Percentiles rank a stretch among this genome's conserved stretches.
Conservation (phyloP, 352 stramenopile genomes). For the Phytophthora macrochlamydospora region DNA sequence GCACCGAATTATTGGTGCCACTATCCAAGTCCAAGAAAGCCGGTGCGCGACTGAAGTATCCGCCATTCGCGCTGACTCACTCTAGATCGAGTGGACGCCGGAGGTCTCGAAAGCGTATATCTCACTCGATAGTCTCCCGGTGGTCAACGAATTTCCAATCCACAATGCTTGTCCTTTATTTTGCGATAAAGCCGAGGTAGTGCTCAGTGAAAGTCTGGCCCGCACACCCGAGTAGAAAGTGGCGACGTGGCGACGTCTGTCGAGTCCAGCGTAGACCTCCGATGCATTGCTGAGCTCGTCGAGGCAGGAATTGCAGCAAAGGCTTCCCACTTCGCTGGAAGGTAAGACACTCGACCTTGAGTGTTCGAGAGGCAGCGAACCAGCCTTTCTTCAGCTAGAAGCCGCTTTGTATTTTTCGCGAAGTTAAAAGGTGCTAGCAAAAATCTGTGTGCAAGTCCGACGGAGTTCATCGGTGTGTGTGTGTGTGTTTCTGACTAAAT, state of each 20-base stretch:
- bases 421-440: slow-evolving; percentile 21
- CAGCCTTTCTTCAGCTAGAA: too few relatives aligned
- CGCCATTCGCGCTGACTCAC: neutral
- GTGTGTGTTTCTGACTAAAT: slow-evolving; percentile 41
- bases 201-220: too few relatives aligned
- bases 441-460: slow-evolving; percentile 19
- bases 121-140: neutral
- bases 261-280: neutral
- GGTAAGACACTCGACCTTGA: too few relatives aligned
- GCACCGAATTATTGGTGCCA: neutral
- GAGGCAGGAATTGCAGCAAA: too few relatives aligned
- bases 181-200: too few relatives aligned
- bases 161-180: neutral
- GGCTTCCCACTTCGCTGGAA: too few relatives aligned
- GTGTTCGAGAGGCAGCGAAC: too few relatives aligned
- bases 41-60: slow-evolving; percentile 3
- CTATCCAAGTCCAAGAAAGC: neutral
- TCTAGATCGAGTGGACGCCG: neutral
- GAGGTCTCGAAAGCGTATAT: too few relatives aligned
- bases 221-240: neutral
- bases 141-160: neutral
- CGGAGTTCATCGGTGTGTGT: neutral
- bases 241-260: neutral
- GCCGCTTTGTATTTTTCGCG: too few relatives aligned
- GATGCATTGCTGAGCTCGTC: neutral